phyloP scores from a whole-genome alignment of 2,329 filamentous ascomycete genomes.

The Calonectria naviculata region DNA sequence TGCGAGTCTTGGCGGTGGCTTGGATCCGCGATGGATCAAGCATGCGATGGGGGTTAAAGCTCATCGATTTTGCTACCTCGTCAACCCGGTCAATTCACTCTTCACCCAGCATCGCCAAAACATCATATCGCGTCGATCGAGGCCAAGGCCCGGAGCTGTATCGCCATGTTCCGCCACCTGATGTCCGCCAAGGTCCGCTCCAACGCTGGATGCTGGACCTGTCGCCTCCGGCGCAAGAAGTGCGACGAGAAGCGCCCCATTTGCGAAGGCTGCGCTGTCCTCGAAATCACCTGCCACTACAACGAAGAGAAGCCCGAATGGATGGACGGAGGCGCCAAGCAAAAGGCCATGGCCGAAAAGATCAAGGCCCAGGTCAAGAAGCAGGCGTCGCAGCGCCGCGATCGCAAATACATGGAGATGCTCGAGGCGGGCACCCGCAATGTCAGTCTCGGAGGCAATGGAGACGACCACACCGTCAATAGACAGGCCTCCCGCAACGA shows the following conservation, averaged over 20 bases:
- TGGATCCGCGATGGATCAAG: constrained; percentile 11
- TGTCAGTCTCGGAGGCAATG: constrained; percentile 33
- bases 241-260: constrained; percentile 66
- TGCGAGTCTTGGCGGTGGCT: constrained; percentile 4
- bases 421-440: constrained; percentile 48
- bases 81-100: neutral
- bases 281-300: constrained; percentile 69
- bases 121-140: neutral
- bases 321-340: constrained; percentile 64
- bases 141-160: neutral
- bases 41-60: neutral
- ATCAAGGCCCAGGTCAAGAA: constrained; percentile 69
- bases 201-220: constrained; percentile 69
- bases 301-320: constrained; percentile 64
- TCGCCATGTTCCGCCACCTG: constrained; percentile 42
- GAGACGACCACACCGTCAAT: constrained; percentile 2
- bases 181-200: constrained; percentile 50
- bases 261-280: constrained; percentile 61
- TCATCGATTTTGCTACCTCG: neutral
- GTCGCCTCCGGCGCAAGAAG: constrained; percentile 70
- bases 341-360: constrained; percentile 62
- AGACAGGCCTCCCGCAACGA: constrained; percentile 13
- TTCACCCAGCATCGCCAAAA: neutral
- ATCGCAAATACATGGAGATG: constrained; percentile 59
- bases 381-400: constrained; percentile 61